phyloP scores from a whole-genome alignment of 176 grass and related monocot species.

The Aegilops tauschii region DNA sequence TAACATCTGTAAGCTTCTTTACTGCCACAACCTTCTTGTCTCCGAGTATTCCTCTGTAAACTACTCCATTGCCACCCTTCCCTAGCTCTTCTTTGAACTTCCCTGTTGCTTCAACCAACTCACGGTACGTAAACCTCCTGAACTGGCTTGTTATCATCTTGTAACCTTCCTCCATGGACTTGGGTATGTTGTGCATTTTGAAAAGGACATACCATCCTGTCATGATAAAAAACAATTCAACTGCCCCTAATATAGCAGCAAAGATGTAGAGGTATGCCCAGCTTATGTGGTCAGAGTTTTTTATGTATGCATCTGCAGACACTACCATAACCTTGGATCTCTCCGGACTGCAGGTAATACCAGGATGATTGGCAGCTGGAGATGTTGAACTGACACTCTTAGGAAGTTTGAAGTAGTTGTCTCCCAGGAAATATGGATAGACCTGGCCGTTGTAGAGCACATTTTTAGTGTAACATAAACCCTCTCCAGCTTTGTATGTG shows the following conservation, averaged over 20 bases:
- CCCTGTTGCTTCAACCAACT: conserved; percentile 55
- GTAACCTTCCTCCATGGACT: conserved; percentile 66
- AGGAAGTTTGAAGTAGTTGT: conserved; percentile 64
- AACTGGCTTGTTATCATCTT: conserved; percentile 71
- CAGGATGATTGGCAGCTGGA: conserved; percentile 10
- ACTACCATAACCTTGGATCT: conserved; percentile 14
- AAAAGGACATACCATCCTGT: conserved; percentile 74
- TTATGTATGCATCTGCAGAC: conserved; percentile 25
- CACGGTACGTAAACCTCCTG: conserved; percentile 60
- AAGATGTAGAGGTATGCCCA: conserved; percentile 72
- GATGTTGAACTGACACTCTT: conserved; percentile 27
- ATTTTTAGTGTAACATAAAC: conserved; percentile 60
- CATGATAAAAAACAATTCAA: conserved; percentile 58
- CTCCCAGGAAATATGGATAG: conserved; percentile 49
- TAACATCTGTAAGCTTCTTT: conserved; percentile 69
- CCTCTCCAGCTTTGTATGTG: conserved; percentile 53
- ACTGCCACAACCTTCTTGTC: conserved; percentile 69
- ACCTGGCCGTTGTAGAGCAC: conserved; percentile 63
- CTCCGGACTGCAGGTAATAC: conserved; percentile 43
- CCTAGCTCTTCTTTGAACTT: conserved; percentile 80
- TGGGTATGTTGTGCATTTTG: conserved; percentile 41
- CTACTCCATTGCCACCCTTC: conserved; percentile 53
- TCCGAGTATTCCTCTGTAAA: conserved; percentile 63
- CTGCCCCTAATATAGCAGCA: conserved; percentile 38
- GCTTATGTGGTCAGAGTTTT: conserved; percentile 32